Evolutionary conservation across 306 rosid genomes (phyloP).

Genomic region (Pachyrhizus erosus): DNA sequence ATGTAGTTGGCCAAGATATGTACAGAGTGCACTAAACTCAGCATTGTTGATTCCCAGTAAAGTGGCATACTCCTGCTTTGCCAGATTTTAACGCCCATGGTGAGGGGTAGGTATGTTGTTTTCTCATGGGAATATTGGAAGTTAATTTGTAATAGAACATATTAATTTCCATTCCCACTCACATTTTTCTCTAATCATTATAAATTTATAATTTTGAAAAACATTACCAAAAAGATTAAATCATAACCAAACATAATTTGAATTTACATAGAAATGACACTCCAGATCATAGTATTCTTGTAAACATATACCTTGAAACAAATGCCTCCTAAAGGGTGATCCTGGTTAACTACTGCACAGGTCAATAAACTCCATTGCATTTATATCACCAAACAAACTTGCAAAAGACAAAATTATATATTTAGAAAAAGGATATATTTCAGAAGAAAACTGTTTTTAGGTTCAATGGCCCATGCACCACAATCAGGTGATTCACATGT

Average conservation of each 20-base stretch:
- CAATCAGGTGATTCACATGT: conserved; percentile 3
- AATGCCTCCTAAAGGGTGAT: neutral
- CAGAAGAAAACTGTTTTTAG: neutral
- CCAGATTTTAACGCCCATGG: neutral
- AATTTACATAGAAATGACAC: neutral
- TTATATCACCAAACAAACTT: conserved; percentile 18
- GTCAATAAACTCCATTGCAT: neutral
- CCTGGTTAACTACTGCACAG: neutral
- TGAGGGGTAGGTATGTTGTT: neutral
- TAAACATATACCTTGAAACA: neutral
- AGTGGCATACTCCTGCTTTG: neutral
- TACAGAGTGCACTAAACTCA: conserved; percentile 17
- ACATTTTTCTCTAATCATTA: neutral
- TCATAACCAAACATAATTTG: neutral
- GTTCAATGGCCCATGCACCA: neutral
- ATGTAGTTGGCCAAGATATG: neutral
- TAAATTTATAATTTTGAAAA: neutral
- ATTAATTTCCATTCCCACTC: neutral
- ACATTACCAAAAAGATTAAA: neutral
- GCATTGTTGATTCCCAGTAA: neutral
- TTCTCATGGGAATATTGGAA: neutral
- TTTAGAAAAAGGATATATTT: neutral
- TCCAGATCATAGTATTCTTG: neutral
- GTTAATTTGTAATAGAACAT: neutral
- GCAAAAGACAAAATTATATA: neutral